phyloP scores from a whole-genome alignment of 257 asterid species.

The Jasminum sambac region DNA sequence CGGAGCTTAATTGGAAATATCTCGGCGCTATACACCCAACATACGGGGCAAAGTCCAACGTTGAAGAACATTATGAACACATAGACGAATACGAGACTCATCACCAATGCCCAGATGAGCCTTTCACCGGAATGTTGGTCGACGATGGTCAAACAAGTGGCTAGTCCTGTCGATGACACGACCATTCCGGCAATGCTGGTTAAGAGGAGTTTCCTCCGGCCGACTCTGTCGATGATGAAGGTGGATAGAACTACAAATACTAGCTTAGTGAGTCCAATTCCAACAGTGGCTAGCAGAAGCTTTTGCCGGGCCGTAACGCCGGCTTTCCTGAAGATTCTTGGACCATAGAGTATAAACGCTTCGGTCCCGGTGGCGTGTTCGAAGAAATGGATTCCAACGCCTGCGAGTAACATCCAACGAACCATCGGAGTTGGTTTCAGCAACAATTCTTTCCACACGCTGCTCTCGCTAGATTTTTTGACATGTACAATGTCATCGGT shows the following conservation, averaged over 20 bases:
- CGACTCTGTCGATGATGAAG: slow-evolving; percentile 53
- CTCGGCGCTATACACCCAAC: slow-evolving; percentile 83
- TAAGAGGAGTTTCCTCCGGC: slow-evolving; percentile 54
- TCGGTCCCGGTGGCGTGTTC: slow-evolving; percentile 73
- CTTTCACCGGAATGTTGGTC: slow-evolving; percentile 33
- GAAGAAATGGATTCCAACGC: slow-evolving; percentile 64
- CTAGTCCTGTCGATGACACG: slow-evolving; percentile 50
- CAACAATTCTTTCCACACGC: slow-evolving; percentile 48
- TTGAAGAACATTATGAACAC: slow-evolving; percentile 55
- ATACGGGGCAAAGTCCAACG: slow-evolving; percentile 70
- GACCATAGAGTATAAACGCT: slow-evolving; percentile 67
- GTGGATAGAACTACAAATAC: slow-evolving; percentile 50
- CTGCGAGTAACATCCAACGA: slow-evolving; percentile 61
- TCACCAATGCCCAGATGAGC: slow-evolving; percentile 49
- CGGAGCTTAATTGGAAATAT: slow-evolving; percentile 57
- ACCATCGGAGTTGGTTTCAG: slow-evolving; percentile 48
- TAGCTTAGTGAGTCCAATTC: slow-evolving; percentile 61
- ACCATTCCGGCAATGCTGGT: slow-evolving; percentile 60
- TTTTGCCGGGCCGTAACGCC: slow-evolving; percentile 45
- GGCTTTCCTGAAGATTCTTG: slow-evolving; percentile 55
- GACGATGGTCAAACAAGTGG: slow-evolving; percentile 47
- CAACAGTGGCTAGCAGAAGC: slow-evolving; percentile 54
- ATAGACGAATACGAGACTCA: slow-evolving; percentile 52
- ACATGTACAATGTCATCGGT: slow-evolving; percentile 40
- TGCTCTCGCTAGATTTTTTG: slow-evolving; percentile 19